These are phyloP conservation scores for Solanum microdontum DNA, from an alignment of 257 asterid species.

Conservation along the genomic window DNA sequence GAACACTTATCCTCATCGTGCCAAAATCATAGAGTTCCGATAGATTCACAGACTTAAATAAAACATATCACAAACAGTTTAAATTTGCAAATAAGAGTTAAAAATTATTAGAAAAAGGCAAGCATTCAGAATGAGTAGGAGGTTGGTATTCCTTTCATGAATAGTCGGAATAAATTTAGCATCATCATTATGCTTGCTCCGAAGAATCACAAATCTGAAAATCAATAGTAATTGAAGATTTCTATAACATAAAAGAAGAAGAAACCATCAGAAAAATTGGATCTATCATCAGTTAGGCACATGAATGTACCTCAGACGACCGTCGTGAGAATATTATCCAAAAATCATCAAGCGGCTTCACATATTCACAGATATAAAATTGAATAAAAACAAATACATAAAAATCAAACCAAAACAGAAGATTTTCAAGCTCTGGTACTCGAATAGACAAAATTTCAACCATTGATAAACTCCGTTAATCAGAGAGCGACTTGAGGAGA, in stretches of 20 bases:
- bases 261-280: conserved; percentile 47
- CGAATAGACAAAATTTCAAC: neutral
- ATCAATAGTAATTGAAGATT: neutral
- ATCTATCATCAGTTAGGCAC: conserved; percentile 41
- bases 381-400: neutral
- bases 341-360: conserved; percentile 38
- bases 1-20: conserved; percentile 34
- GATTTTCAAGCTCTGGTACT: neutral
- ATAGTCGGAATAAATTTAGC: conserved; percentile 27
- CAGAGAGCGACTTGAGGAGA: neutral
- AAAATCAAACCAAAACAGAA: neutral
- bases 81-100: neutral
- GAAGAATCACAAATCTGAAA: neutral
- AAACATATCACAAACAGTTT: too few relatives aligned
- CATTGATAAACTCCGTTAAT: neutral
- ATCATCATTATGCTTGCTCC: conserved; percentile 44
- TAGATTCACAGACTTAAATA: too few relatives aligned
- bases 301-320: conserved; percentile 56
- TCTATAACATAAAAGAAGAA: neutral
- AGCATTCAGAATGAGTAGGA: conserved; percentile 96
- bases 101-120: neutral
- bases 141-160: conserved; percentile 54
- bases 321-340: conserved; percentile 79
- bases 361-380: neutral
- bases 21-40: neutral